Conservation (phyloP, 2,329 filamentous ascomycete genomes). For the Aspergillus floridensis region DNA sequence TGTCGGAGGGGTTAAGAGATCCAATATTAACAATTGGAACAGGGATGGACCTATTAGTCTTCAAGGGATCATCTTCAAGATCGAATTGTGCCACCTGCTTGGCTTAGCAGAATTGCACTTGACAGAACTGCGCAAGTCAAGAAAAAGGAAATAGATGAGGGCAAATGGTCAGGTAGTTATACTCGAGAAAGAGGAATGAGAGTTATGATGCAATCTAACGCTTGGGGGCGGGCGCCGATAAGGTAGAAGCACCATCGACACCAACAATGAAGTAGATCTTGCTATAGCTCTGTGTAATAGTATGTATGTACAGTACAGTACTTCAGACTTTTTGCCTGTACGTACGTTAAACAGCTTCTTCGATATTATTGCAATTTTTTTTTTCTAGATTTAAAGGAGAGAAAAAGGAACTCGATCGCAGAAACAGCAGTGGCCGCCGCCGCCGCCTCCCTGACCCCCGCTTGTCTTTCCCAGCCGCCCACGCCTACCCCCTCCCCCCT, state of each 20-base stretch:
- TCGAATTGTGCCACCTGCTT: neutral
- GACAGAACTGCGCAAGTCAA: neutral
- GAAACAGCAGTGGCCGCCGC: neutral
- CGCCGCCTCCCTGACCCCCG: constrained; percentile 9
- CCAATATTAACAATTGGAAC: constrained; percentile 6
- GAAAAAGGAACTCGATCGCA: neutral
- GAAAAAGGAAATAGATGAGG: neutral
- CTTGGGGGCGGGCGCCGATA: neutral
- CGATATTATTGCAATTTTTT: neutral
- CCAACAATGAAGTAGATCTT: neutral
- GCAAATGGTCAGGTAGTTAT: neutral
- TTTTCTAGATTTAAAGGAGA: neutral
- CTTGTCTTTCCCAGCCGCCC: constrained; percentile 20
- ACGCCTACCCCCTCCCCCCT: constrained; percentile 18
- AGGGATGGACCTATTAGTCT: neutral
- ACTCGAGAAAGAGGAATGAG: neutral
- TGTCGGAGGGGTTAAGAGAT: constrained; percentile 7
- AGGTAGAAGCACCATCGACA: neutral
- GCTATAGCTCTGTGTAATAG: too few species aligned
- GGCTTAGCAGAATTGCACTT: neutral
- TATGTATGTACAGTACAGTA: too few species aligned
- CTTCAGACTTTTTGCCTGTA: too few species aligned
- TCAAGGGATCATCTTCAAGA: neutral
- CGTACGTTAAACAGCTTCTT: too few species aligned
- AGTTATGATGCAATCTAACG: neutral